phyloP scores from a whole-genome alignment of 2,329 filamentous ascomycete species.

The Fonsecaea nubica region DNA sequence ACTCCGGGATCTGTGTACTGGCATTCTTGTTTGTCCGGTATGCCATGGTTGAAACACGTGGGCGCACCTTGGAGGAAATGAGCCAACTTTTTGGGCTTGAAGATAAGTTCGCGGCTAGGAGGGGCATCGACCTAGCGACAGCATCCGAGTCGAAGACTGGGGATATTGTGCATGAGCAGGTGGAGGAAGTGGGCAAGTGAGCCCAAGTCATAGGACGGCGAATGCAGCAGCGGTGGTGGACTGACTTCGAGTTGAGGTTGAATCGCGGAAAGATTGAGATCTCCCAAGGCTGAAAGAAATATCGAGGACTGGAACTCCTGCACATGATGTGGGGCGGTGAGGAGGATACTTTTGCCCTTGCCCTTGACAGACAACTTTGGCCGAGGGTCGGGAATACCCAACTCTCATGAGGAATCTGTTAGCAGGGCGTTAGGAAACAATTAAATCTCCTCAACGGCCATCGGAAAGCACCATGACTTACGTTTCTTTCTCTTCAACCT shows the following conservation, averaged over 20 bases:
- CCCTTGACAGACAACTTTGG: constrained; percentile 7
- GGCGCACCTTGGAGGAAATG: constrained; percentile 45
- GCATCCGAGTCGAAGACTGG: constrained; percentile 4
- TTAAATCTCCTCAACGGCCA: neutral
- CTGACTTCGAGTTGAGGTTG: neutral
- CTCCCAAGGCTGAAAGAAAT: neutral
- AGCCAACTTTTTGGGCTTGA: constrained; percentile 41
- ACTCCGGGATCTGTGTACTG: constrained; percentile 21
- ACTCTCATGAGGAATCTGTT: neutral
- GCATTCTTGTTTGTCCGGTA: constrained; percentile 36
- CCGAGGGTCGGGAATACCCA: constrained; percentile 12
- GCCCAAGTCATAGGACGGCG: neutral
- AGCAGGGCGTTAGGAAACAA: neutral
- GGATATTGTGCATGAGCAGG: constrained; percentile 16
- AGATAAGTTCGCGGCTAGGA: constrained; percentile 17
- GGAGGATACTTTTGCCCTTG: neutral
- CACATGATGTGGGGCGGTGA: neutral
- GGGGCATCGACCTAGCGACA: constrained; percentile 15
- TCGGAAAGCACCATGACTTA: neutral
- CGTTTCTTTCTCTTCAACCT: neutral
- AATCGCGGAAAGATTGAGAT: neutral
- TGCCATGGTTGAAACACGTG: constrained; percentile 46
- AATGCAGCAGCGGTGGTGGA: neutral
- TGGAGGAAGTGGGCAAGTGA: constrained; percentile 20
- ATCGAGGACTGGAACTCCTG: neutral